Evolutionary conservation across 257 asterid genomes (phyloP).

Genomic region (Schizonepeta tenuifolia): DNA sequence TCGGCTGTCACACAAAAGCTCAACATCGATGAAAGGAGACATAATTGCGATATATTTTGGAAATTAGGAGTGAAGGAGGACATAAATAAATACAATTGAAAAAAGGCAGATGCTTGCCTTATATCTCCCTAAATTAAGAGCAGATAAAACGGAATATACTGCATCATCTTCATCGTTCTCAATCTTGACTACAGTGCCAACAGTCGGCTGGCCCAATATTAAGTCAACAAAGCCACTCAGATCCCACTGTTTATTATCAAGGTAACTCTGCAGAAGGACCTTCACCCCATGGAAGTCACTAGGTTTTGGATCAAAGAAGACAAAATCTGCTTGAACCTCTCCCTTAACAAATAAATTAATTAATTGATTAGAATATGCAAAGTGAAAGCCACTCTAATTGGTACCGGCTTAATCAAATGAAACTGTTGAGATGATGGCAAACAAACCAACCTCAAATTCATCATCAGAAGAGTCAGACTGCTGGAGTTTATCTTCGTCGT

Average conservation of each 20-base stretch:
- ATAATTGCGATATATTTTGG: neutral
- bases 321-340: constrained; percentile 86
- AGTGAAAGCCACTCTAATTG: neutral
- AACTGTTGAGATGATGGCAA: constrained; percentile 17
- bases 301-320: constrained; percentile 90
- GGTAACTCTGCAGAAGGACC: constrained; percentile 72
- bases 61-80: constrained; percentile 3
- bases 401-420: neutral
- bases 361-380: constrained; percentile 20
- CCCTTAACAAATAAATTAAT: constrained; percentile 52
- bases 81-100: neutral
- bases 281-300: constrained; percentile 91
- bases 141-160: constrained; percentile 66
- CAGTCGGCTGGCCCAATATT: constrained; percentile 85
- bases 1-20: constrained; percentile 23
- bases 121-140: constrained; percentile 81
- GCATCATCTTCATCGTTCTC: constrained; percentile 86
- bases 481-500: constrained; percentile 26
- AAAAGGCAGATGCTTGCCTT: constrained; percentile 55
- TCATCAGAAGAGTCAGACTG: constrained; percentile 60
- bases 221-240: constrained; percentile 84
- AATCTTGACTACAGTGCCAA: constrained; percentile 83
- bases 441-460: constrained; percentile 66
- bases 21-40: neutral
- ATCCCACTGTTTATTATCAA: constrained; percentile 82